phyloP scores from a whole-genome alignment of 768 basidiomycete species.

The Trametes coccinea region DNA sequence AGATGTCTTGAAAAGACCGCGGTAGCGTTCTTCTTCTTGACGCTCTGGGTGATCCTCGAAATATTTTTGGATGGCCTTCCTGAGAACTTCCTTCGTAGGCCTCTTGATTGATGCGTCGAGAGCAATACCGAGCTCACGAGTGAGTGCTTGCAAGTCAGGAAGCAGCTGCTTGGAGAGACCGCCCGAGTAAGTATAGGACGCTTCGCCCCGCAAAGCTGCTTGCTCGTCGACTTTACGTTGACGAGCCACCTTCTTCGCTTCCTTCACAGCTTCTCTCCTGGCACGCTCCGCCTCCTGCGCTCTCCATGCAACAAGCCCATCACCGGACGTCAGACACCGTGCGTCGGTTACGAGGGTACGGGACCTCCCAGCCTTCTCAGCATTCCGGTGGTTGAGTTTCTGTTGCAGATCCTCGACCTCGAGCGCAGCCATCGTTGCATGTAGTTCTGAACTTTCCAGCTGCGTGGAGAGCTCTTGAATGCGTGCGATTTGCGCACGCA shows the following conservation, averaged over 20 bases:
- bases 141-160: too few species aligned
- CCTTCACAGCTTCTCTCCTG: background rate
- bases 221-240: too few species aligned
- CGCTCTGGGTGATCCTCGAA: background rate
- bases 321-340: background rate
- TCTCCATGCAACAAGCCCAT: background rate
- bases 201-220: too few species aligned
- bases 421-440: too few species aligned
- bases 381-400: background rate
- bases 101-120: background rate
- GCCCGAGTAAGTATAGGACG: too few species aligned
- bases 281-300: background rate
- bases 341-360: background rate
- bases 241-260: background rate
- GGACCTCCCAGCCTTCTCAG: background rate
- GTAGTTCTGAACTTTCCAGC: too few species aligned
- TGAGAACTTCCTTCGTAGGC: background rate
- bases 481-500: too few species aligned
- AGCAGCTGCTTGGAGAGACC: too few species aligned
- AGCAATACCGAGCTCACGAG: too few species aligned
- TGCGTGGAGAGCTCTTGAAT: too few species aligned
- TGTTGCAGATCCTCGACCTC: too few species aligned
- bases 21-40: background rate
- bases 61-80: background rate
- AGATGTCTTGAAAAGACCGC: background rate